phyloP scores from a whole-genome alignment of 1,284 basidiomycete species.

The Papiliotrema nemorosa region DNA sequence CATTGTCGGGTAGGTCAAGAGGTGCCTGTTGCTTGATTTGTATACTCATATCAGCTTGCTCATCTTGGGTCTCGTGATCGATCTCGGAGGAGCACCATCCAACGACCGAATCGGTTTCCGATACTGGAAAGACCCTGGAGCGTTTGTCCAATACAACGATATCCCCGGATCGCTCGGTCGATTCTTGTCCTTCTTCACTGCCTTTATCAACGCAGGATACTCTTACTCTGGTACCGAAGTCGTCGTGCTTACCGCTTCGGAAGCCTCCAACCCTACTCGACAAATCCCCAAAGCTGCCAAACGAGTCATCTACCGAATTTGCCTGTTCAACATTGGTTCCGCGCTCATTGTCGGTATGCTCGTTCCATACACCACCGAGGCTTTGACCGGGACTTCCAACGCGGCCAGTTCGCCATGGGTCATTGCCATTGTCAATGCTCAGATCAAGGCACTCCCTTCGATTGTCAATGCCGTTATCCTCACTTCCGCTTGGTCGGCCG shows the following conservation, averaged over 20 bases:
- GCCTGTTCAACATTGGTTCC: conserved; percentile 13
- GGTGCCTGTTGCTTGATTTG: not conserved
- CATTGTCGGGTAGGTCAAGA: conserved; percentile 16
- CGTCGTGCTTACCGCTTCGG: conserved; percentile 20
- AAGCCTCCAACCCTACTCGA: conserved; percentile 9
- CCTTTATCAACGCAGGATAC: conserved; percentile 2
- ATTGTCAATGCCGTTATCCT: conserved; percentile 82
- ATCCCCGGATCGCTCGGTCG: conserved; percentile 5
- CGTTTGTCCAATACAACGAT: conserved; percentile 42
- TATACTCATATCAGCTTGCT: conserved; percentile 45
- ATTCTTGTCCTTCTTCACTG: conserved; percentile 17
- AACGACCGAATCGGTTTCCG: conserved; percentile 17
- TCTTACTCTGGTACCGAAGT: conserved; percentile 35
- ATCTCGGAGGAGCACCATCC: conserved; percentile 43
- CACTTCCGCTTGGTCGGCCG: conserved; percentile 82
- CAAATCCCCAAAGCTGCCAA: conserved; percentile 16
- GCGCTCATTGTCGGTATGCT: conserved; percentile 39
- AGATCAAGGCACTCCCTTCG: conserved; percentile 56
- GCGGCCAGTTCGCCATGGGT: conserved; percentile 73
- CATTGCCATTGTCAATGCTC: conserved; percentile 62
- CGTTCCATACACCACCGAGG: conserved; percentile 60
- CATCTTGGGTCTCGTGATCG: conserved; percentile 61
- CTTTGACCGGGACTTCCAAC: conserved; percentile 58
- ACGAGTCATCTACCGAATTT: conserved; percentile 14
- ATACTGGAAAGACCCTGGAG: conserved; percentile 19